A percentile compares a stretch with the other conserved stretches of the same genome.
Evolutionary conservation across 257 asterid genomes (phyloP).

Genomic region (Nemophila menziesii): DNA sequence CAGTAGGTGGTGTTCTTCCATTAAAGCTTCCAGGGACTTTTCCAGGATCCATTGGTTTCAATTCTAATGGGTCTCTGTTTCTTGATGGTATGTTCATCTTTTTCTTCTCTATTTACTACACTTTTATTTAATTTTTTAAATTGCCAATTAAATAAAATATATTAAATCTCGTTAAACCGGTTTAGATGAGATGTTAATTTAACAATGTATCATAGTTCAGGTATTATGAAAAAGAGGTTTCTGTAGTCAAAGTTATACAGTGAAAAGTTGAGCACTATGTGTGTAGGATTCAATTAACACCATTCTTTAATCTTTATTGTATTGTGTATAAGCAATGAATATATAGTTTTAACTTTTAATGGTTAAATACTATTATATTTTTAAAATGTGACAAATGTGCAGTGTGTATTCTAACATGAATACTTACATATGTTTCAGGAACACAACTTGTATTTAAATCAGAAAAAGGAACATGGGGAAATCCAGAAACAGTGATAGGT

Average conservation of each 20-base stretch:
- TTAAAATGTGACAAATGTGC: too few species aligned
- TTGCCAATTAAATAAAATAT: too few species aligned
- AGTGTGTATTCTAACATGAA: background rate
- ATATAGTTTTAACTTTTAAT: too few species aligned
- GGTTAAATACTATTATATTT: too few species aligned
- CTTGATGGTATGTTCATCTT: slow-evolving; percentile 52
- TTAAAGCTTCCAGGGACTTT: slow-evolving; percentile 56
- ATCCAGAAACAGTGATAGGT: slow-evolving; percentile 43
- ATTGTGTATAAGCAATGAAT: slow-evolving; percentile 6
- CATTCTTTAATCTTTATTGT: slow-evolving; percentile 4
- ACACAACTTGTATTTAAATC: slow-evolving; percentile 43
- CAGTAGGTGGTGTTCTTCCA: slow-evolving; percentile 38
- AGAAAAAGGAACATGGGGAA: slow-evolving; percentile 43
- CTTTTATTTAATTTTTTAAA: too few species aligned
- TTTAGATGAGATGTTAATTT: too few species aligned
- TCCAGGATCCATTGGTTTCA: slow-evolving; percentile 65
- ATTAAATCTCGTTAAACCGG: too few species aligned
- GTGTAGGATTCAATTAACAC: slow-evolving; percentile 3
- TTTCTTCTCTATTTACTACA: background rate
- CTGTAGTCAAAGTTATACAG: slow-evolving; percentile 11
- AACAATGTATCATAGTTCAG: too few species aligned
- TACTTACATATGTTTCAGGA: slow-evolving; percentile 25
- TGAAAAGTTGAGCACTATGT: slow-evolving; percentile 1
- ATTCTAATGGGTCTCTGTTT: slow-evolving; percentile 61
- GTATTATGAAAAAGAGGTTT: slow-evolving; percentile 9